phyloP scores from a whole-genome alignment of 1,139 yeast genomes.

The Zygoascus meyerae region DNA sequence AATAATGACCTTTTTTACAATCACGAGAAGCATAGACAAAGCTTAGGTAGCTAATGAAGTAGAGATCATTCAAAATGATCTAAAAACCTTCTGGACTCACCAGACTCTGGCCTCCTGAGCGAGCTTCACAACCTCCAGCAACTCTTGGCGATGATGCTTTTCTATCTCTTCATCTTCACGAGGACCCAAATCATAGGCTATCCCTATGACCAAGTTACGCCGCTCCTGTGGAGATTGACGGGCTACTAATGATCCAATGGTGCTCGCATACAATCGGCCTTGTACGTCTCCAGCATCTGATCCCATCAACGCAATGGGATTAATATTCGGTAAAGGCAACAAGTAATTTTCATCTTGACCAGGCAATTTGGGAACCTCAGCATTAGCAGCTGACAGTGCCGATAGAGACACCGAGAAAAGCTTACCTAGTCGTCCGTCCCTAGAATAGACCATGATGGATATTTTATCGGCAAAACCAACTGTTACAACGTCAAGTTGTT shows the following conservation, averaged over 20 bases:
- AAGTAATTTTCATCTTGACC: constrained; percentile 14
- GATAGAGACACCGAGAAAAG: constrained; percentile 19
- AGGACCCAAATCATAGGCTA: constrained; percentile 32
- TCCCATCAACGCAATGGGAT: constrained; percentile 35
- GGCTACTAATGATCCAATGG: constrained; percentile 33
- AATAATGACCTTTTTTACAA: background rate
- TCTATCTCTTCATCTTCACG: constrained; percentile 22
- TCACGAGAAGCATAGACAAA: background rate
- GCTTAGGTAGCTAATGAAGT: background rate
- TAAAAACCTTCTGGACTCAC: constrained; percentile 24
- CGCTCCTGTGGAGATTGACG: constrained; percentile 35
- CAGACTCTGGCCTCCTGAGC: constrained; percentile 33
- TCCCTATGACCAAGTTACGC: constrained; percentile 34
- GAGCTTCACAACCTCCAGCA: constrained; percentile 30
- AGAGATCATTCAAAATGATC: background rate
- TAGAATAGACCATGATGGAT: constrained; percentile 30
- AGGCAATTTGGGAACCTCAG: constrained; percentile 9
- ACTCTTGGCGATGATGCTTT: constrained; percentile 28
- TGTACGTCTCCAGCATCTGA: constrained; percentile 23
- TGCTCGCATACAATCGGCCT: constrained; percentile 33
- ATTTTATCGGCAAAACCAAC: constrained; percentile 33
- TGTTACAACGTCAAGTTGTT: constrained; percentile 30
- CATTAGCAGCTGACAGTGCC: constrained; percentile 4
- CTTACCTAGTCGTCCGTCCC: constrained; percentile 30
- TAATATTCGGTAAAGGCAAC: constrained; percentile 32